Conservation (phyloP, 495 filamentous ascomycete genomes). For the Hamigera avellanea region DNA sequence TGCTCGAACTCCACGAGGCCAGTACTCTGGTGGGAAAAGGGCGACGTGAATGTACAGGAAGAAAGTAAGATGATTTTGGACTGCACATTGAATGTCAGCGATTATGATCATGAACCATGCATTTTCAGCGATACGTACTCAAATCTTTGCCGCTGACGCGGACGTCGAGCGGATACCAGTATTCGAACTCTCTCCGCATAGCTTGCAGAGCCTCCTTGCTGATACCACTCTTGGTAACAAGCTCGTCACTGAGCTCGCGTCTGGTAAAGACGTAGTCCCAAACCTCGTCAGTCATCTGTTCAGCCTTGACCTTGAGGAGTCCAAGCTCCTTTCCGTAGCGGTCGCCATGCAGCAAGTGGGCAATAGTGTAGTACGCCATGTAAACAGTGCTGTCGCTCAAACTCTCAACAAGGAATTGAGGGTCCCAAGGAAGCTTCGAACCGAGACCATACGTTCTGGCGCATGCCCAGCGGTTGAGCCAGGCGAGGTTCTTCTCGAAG, state of each 20-base stretch:
- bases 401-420: conserved; percentile 81
- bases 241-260: conserved; percentile 50
- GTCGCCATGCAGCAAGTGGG: conserved; percentile 73
- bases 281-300: conserved; percentile 90
- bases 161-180: conserved; percentile 91
- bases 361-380: conserved; percentile 94
- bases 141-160: conserved; percentile 78
- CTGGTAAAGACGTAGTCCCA: conserved; percentile 89
- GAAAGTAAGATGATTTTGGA: conserved; percentile 94
- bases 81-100: too few species aligned
- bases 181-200: conserved; percentile 85
- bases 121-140: too few species aligned
- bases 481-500: conserved; percentile 73
- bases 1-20: conserved; percentile 70
- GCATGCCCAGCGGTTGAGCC: conserved; percentile 94
- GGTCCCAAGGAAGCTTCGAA: conserved; percentile 93
- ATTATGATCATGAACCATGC: too few species aligned
- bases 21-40: conserved; percentile 75
- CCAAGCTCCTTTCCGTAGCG: conserved; percentile 68
- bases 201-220: conserved; percentile 55
- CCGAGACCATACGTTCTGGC: conserved; percentile 86
- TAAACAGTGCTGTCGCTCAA: conserved; percentile 88
- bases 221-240: conserved; percentile 54
- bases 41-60: conserved; percentile 92
- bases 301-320: conserved; percentile 52